A percentile compares a stretch with the other conserved stretches of the same genome.
Conservation (phyloP, 192 early-diverging fungal genomes). For the Chytriomyces confervae region DNA sequence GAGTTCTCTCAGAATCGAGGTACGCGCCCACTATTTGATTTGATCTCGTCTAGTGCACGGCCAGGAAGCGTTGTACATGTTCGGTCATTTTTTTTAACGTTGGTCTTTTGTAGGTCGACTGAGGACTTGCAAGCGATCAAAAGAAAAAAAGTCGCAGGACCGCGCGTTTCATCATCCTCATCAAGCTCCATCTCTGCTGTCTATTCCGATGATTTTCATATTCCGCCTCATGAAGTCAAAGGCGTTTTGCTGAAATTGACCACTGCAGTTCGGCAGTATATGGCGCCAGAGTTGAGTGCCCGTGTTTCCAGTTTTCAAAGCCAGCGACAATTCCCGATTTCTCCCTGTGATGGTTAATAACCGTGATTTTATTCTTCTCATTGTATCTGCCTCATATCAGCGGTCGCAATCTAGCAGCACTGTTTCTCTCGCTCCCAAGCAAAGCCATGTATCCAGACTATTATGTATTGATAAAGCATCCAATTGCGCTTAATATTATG, state of each 20-base stretch:
- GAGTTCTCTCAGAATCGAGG: neutral
- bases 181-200: neutral
- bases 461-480: slow-evolving; percentile 80
- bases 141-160: neutral
- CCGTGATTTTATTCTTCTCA: neutral
- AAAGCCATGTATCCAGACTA: slow-evolving; percentile 88
- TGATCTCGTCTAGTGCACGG: neutral
- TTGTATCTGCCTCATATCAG: slow-evolving; percentile 13
- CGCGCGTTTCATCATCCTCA: slow-evolving; percentile 11
- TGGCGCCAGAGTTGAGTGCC: neutral
- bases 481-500: slow-evolving; percentile 75
- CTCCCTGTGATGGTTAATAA: neutral
- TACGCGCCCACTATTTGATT: neutral
- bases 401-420: slow-evolving; percentile 72
- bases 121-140: neutral
- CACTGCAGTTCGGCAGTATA: slow-evolving; percentile 24
- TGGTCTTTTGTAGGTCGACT: too few species aligned
- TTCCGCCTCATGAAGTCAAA: slow-evolving; percentile 21
- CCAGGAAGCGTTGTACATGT: neutral
- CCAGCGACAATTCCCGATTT: neutral
- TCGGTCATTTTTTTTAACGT: neutral
- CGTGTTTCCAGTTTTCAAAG: neutral
- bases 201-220: slow-evolving; percentile 8
- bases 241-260: slow-evolving; percentile 15
- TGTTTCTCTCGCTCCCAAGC: slow-evolving; percentile 80